phyloP scores from a whole-genome alignment of 208 protist species.

The Jaenimonas drosophilae region DNA sequence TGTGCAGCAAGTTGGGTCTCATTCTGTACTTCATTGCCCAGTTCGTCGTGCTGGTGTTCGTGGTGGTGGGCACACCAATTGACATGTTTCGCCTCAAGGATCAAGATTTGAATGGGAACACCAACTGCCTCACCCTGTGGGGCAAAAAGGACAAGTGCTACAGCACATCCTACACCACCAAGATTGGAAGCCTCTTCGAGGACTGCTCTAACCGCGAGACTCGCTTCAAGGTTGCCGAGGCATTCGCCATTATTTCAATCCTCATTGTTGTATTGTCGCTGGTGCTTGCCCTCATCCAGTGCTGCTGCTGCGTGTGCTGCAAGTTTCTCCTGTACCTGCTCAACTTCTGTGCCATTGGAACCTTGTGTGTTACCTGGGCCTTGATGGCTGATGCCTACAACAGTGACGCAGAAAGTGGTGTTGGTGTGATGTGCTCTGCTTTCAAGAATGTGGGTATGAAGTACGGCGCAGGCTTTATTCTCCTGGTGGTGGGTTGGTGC shows the following conservation, averaged over 20 bases:
- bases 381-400: conserved; percentile 18
- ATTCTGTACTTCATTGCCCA: conserved; percentile 4
- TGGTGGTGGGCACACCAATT: conserved; percentile 11
- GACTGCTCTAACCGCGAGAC: conserved; percentile 12
- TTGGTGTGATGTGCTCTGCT: background rate
- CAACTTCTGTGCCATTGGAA: conserved; percentile 10
- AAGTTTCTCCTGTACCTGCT: conserved; percentile 23
- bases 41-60: conserved; percentile 9
- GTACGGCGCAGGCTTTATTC: conserved; percentile 28
- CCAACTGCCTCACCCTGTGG: conserved; percentile 10
- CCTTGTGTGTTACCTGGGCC: conserved; percentile 17
- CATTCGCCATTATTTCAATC: conserved; percentile 25
- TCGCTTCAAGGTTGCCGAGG: conserved; percentile 29
- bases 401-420: conserved; percentile 4
- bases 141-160: conserved; percentile 9
- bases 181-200: background rate
- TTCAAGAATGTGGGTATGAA: conserved; percentile 11
- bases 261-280: conserved; percentile 9
- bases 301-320: conserved; percentile 26
- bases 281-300: conserved; percentile 14
- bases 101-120: conserved; percentile 1
- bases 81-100: conserved; percentile 9
- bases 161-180: conserved; percentile 1
- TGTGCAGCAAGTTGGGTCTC: conserved; percentile 4
- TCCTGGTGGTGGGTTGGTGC: conserved; percentile 17